Base-by-base conservation (phyloP, 345 rosid species). In the Gossypium anomalum region DNA sequence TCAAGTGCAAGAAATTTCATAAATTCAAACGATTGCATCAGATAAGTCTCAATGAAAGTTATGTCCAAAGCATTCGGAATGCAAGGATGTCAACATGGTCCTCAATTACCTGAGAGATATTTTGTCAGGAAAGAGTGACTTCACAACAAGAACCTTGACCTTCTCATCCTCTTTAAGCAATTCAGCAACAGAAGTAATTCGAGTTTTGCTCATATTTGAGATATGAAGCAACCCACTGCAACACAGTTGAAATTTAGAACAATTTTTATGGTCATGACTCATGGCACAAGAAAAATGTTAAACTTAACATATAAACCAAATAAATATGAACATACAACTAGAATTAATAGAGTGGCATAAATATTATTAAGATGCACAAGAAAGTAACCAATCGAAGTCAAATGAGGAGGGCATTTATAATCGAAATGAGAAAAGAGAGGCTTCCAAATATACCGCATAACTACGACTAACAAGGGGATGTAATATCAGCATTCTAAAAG, bases 221-320 rank as follows among this genome's bases (percentile, higher is more conserved):
- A 92, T 89, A 82, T 94, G 98, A 77, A 94, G 83, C 84, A 94
- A 84, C 70, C 98, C 97, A 75, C 98, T 92, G 88, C 56, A 80
- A 81, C 27, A 55, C 16, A 65, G 45, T 23, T 3, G 14, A 77
- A 61, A 10, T 27, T 78, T 20, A 80, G 61, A 65, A 73, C 45
- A 69, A 49, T 74, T 59, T 9, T 34, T 34, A 5, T 34, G 41
- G 41, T 34, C 7, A 51, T 60, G 65, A 62, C 25, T 34, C 1
- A 2, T 34, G 45, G 19, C 8, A 8, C 10, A 73, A 44, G 5
- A 44, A 57, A 34, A 34, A 34, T 5, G 12, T 51, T 22, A 45
- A 47, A 70, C 55, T 1, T 38, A 69, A 41, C 6, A 25, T 4
- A 23, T 45, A 65, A 41, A 65, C 47, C 27, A 53, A 45, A 25